Conservation (phyloP, 2,329 filamentous ascomycete species). For the Colletotrichum camelliae region DNA sequence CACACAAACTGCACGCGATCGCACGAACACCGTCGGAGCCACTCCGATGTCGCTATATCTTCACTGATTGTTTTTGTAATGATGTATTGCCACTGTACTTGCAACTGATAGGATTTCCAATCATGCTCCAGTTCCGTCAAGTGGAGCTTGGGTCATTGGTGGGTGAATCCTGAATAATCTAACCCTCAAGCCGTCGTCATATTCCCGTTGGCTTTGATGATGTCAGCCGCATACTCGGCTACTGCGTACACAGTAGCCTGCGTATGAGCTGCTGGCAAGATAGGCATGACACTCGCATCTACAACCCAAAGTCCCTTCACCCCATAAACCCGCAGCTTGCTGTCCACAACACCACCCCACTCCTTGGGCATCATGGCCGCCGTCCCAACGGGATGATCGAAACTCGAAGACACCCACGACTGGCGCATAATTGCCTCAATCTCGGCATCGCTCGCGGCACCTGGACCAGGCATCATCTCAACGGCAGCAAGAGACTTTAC, state of each 20-base stretch:
- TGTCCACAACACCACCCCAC: slow-evolving; percentile 39
- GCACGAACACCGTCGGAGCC: neutral
- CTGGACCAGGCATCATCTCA: slow-evolving; percentile 26
- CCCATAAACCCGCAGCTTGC: slow-evolving; percentile 36
- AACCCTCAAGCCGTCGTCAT: neutral
- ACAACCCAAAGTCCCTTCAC: slow-evolving; percentile 38
- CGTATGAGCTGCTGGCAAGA: slow-evolving; percentile 36
- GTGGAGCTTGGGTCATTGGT: neutral
- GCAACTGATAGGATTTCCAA: neutral
- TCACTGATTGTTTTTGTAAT: neutral
- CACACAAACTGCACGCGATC: neutral
- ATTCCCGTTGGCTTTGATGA: slow-evolving; percentile 26
- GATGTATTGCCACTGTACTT: neutral
- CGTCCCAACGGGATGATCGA: slow-evolving; percentile 31
- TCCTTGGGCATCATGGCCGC: slow-evolving; percentile 37
- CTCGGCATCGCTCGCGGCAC: slow-evolving; percentile 26
- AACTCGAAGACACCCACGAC: slow-evolving; percentile 21
- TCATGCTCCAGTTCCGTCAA: neutral
- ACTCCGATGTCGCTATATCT: neutral
- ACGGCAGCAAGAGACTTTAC: slow-evolving; percentile 17
- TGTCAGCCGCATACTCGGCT: slow-evolving; percentile 35
- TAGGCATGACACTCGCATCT: slow-evolving; percentile 38
- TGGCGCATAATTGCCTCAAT: slow-evolving; percentile 24
- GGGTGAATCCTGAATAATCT: neutral
- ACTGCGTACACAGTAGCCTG: slow-evolving; percentile 33